Conservation (phyloP, 257 asterid genomes). For the Solanum chaucha region DNA sequence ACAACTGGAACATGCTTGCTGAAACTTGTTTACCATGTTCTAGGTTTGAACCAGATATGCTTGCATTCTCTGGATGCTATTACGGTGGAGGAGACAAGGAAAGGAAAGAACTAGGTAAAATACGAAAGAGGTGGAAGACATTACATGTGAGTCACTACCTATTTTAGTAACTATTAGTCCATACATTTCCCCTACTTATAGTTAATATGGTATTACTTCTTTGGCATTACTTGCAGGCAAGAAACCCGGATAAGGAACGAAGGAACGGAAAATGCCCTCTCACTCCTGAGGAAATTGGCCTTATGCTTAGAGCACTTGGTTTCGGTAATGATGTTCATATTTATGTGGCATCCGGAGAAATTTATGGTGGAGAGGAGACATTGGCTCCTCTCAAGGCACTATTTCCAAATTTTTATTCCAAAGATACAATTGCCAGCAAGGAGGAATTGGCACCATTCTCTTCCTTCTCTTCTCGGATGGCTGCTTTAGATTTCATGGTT, state of each 20-base stretch:
- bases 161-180: not conserved
- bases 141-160: conserved; percentile 38
- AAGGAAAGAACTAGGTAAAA: conserved; percentile 31
- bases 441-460: conserved; percentile 53
- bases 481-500: conserved; percentile 70
- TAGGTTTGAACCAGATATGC: conserved; percentile 84
- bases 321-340: conserved; percentile 56
- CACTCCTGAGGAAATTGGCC: conserved; percentile 71
- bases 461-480: conserved; percentile 68
- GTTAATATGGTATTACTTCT: not conserved
- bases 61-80: conserved; percentile 77
- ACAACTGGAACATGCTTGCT: not conserved
- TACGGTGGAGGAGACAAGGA: conserved; percentile 69
- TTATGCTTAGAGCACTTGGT: conserved; percentile 72
- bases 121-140: conserved; percentile 64
- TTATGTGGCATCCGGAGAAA: conserved; percentile 73
- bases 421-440: conserved; percentile 53
- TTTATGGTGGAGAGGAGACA: conserved; percentile 62
- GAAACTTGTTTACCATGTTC: not conserved
- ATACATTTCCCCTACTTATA: not conserved
- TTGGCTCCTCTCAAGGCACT: conserved; percentile 57
- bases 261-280: conserved; percentile 69
- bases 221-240: conserved; percentile 26
- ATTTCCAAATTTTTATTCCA: conserved; percentile 61
- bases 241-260: conserved; percentile 50